phyloP scores from a whole-genome alignment of 331 rosid species.

The Pyrus hybrid region DNA sequence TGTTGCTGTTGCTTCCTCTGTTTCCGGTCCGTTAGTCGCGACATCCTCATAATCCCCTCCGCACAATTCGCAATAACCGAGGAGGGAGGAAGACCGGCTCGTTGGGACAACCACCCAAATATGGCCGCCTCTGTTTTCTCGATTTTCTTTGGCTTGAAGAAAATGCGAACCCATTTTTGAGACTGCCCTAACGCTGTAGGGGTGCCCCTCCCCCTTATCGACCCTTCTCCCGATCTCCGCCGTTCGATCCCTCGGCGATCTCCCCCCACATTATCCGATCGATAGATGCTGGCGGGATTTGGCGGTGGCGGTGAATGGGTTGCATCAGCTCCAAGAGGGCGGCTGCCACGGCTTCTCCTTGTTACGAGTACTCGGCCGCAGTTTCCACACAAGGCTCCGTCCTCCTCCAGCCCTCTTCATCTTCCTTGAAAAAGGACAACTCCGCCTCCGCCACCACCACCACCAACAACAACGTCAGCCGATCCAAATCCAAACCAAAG shows the following conservation, averaged over 20 bases:
- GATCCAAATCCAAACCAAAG: not conserved
- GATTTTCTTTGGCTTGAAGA: not conserved
- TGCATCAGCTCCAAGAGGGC: constrained; percentile 74
- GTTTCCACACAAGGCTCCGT: constrained; percentile 21
- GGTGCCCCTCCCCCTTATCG: constrained; percentile 32
- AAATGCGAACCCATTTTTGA: not conserved
- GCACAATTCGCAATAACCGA: constrained; percentile 34
- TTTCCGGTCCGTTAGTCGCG: constrained; percentile 40
- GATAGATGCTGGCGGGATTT: constrained; percentile 32
- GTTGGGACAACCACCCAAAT: not conserved
- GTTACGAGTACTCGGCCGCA: constrained; percentile 2
- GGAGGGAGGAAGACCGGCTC: not conserved
- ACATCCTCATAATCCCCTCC: constrained; percentile 29
- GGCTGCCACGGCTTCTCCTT: constrained; percentile 17
- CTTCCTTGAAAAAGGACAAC: not conserved
- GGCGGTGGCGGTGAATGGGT: constrained; percentile 61
- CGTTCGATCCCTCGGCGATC: not conserved
- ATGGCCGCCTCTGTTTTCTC: constrained; percentile 13
- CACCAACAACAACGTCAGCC: not conserved
- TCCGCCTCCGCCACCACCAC: not conserved
- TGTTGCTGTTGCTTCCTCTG: constrained; percentile 22
- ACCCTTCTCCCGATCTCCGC: constrained; percentile 36
- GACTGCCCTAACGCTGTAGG: constrained; percentile 9
- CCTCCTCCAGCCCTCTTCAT: not conserved
- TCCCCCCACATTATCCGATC: not conserved